Percentiles rank a stretch among this genome's conserved stretches.
Conservation (phyloP, 352 stramenopile species). For the Phytophthora pinifolia region DNA sequence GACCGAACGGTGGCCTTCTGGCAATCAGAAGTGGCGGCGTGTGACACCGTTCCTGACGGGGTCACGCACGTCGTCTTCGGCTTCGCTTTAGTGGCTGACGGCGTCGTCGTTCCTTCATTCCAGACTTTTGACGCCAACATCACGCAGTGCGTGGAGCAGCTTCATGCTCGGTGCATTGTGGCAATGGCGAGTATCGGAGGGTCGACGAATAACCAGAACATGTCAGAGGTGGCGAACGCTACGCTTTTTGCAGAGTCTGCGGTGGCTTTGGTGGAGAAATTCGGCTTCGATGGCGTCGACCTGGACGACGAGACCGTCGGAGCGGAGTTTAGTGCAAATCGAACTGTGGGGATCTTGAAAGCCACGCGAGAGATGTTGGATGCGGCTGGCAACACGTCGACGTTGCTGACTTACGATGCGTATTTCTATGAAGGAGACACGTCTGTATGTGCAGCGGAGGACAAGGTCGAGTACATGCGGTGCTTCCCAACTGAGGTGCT, state of each 20-base stretch:
- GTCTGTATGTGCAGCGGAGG: constrained; percentile 52
- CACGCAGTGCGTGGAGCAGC: constrained; percentile 49
- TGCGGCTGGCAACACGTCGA: constrained; percentile 18
- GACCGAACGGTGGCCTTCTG: constrained; percentile 78
- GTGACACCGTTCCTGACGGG: constrained; percentile 63
- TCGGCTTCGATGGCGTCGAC: constrained; percentile 71
- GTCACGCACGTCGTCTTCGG: constrained; percentile 78
- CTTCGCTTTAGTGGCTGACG: constrained; percentile 67
- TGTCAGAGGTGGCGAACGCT: constrained; percentile 44
- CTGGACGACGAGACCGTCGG: constrained; percentile 77
- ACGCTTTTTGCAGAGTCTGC: constrained; percentile 55
- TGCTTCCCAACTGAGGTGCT: constrained; percentile 63
- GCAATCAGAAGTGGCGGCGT: constrained; percentile 76
- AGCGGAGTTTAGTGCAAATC: constrained; percentile 50
- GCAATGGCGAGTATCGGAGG: constrained; percentile 65
- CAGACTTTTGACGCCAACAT: constrained; percentile 62
- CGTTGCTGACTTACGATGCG: constrained; percentile 72
- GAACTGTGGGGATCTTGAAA: constrained; percentile 47
- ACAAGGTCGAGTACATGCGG: constrained; percentile 42
- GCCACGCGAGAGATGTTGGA: constrained; percentile 48
- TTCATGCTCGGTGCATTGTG: constrained; percentile 63
- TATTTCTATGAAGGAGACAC: constrained; percentile 67
- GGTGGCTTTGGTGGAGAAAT: constrained; percentile 50
- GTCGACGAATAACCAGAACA: constrained; percentile 70
- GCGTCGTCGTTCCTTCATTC: constrained; percentile 52